These are phyloP conservation scores for Saccharomyces eubayanus DNA, from an alignment of 805 yeast genomes.

Conservation along the genomic window DNA sequence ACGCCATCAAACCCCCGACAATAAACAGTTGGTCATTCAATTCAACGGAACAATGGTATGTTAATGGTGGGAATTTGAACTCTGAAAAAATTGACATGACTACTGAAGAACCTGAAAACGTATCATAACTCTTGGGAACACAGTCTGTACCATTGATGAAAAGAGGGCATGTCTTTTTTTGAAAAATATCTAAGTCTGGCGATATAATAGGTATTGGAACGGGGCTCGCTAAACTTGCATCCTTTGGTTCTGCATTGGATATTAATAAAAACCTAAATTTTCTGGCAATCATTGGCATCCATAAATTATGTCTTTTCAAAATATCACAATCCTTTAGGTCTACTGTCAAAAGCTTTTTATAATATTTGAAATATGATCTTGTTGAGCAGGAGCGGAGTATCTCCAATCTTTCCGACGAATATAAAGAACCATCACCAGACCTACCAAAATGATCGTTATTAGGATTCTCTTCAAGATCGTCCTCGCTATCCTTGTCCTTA, in stretches of 20 bases:
- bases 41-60: conserved; percentile 38
- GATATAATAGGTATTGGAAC: background rate
- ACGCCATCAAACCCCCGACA: conserved; percentile 39
- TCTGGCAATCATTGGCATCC: conserved; percentile 22
- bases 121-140: conserved; percentile 18
- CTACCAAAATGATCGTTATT: background rate
- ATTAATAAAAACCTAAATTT: conserved; percentile 7
- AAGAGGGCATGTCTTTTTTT: conserved; percentile 16
- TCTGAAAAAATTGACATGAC: conserved; percentile 32
- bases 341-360: conserved; percentile 17
- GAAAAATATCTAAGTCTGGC: conserved; percentile 4
- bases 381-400: background rate
- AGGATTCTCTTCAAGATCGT: conserved; percentile 1
- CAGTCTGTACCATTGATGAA: conserved; percentile 20
- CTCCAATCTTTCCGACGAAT: background rate
- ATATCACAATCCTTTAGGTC: conserved; percentile 13
- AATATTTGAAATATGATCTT: conserved; percentile 18
- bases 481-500: background rate
- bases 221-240: background rate
- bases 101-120: conserved; percentile 21
- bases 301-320: conserved; percentile 21
- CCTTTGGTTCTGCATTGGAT: background rate
- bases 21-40: conserved; percentile 33
- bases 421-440: background rate
- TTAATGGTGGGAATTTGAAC: conserved; percentile 35